Percentiles rank a stretch among this genome's conserved stretches.
phyloP scores from a whole-genome alignment of 805 yeast genomes.

The Saccharomycopsis synnaedendra region DNA sequence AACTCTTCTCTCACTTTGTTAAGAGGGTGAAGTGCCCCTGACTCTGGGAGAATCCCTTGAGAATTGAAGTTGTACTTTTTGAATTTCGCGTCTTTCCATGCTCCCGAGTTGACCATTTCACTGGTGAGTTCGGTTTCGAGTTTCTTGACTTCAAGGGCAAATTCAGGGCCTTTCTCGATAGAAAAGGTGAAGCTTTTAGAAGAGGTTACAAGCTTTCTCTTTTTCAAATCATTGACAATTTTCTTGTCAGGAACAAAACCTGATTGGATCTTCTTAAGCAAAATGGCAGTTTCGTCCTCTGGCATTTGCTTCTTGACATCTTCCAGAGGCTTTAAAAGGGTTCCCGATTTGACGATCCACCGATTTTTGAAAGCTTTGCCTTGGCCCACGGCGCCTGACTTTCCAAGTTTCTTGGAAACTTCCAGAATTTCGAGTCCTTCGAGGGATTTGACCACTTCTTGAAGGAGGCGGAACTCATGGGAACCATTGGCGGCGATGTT shows the following conservation, averaged over 20 bases:
- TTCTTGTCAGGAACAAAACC: slow-evolving; percentile 47
- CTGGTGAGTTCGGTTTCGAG: slow-evolving; percentile 89
- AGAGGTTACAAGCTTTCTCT: slow-evolving; percentile 74
- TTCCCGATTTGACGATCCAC: slow-evolving; percentile 88
- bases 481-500: slow-evolving; percentile 76
- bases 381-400: slow-evolving; percentile 85
- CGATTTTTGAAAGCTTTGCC: slow-evolving; percentile 96
- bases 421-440: slow-evolving; percentile 80
- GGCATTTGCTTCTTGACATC: slow-evolving; percentile 42
- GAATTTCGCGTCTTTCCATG: slow-evolving; percentile 77
- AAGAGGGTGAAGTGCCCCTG: slow-evolving; percentile 95
- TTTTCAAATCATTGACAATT: slow-evolving; percentile 75
- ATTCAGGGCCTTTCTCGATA: slow-evolving; percentile 73
- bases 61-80: slow-evolving; percentile 95
- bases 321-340: slow-evolving; percentile 49
- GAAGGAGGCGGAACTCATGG: slow-evolving; percentile 74
- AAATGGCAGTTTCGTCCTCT: slow-evolving; percentile 53
- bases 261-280: slow-evolving; percentile 43
- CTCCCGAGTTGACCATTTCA: slow-evolving; percentile 77
- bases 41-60: slow-evolving; percentile 74
- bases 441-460: slow-evolving; percentile 59
- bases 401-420: slow-evolving; percentile 60
- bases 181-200: slow-evolving; percentile 66
- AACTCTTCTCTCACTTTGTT: slow-evolving; percentile 96
- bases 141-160: slow-evolving; percentile 67